phyloP scores from a whole-genome alignment of 2,329 filamentous ascomycete species.

The Pseudogymnoascus destructans region DNA sequence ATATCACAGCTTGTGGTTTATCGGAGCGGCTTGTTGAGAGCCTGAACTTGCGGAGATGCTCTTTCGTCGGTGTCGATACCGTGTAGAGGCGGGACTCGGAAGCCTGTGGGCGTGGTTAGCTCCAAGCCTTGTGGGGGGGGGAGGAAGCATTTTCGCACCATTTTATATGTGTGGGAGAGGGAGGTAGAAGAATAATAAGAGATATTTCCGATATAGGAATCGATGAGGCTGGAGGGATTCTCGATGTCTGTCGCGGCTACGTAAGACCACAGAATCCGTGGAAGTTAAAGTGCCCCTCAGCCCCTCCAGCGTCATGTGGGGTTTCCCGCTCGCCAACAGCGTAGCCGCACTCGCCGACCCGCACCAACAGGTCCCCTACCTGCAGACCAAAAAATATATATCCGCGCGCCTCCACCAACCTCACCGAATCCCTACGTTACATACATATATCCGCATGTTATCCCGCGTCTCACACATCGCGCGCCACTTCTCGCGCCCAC shows the following conservation, averaged over 20 bases:
- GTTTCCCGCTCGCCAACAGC: background rate
- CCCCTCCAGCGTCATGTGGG: background rate
- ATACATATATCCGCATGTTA: slow-evolving; percentile 45
- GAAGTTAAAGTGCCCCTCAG: background rate
- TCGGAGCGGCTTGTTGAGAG: slow-evolving; percentile 78
- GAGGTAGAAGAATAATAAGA: background rate
- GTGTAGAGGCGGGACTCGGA: slow-evolving; percentile 86
- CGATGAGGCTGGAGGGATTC: background rate
- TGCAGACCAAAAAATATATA: background rate
- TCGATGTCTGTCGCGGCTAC: background rate
- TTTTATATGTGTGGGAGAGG: background rate
- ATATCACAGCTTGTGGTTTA: slow-evolving; percentile 82
- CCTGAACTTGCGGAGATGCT: slow-evolving; percentile 87
- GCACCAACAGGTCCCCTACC: background rate
- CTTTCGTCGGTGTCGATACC: slow-evolving; percentile 81
- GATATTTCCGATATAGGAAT: background rate
- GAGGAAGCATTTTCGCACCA: background rate
- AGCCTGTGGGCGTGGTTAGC: slow-evolving; percentile 15
- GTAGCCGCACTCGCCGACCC: background rate
- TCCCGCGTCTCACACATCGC: slow-evolving; percentile 59
- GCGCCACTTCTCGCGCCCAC: slow-evolving; percentile 54
- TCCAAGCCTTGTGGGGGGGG: background rate
- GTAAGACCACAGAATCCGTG: background rate
- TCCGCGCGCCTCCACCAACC: background rate
- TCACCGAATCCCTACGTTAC: background rate